Conservation (phyloP, 345 rosid species). For the Melaleuca quinquenervia region DNA sequence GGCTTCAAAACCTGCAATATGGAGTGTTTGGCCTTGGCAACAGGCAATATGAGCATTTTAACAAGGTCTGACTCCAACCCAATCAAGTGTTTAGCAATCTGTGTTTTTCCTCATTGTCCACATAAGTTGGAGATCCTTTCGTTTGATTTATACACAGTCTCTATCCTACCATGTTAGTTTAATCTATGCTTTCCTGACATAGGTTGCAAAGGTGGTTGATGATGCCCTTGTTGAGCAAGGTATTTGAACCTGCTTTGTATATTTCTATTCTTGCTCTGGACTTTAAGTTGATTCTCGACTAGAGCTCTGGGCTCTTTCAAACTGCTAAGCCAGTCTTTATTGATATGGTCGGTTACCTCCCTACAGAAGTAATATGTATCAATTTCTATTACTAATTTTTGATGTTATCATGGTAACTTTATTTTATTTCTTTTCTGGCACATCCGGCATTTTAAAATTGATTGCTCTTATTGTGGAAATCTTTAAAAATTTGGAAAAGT, state of each 20-base stretch:
- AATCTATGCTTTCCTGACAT: conserved; percentile 2
- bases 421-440: background rate
- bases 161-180: background rate
- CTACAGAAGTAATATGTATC: background rate
- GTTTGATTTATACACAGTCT: background rate
- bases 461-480: background rate
- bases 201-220: conserved; percentile 85
- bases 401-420: background rate
- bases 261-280: background rate
- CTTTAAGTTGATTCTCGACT: background rate
- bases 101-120: background rate
- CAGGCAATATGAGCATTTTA: conserved; percentile 93
- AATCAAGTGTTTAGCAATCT: background rate
- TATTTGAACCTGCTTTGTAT: conserved; percentile 5
- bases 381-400: background rate
- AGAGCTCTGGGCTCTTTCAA: background rate
- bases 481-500: background rate
- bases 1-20: conserved; percentile 58
- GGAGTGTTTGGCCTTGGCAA: conserved; percentile 97
- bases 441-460: background rate
- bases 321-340: background rate
- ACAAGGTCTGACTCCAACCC: conserved; percentile 40
- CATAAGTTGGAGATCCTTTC: background rate
- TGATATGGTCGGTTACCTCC: background rate
- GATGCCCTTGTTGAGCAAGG: conserved; percentile 66